phyloP scores from a whole-genome alignment of 305 asterid genomes.

The Rubia peregrina region DNA sequence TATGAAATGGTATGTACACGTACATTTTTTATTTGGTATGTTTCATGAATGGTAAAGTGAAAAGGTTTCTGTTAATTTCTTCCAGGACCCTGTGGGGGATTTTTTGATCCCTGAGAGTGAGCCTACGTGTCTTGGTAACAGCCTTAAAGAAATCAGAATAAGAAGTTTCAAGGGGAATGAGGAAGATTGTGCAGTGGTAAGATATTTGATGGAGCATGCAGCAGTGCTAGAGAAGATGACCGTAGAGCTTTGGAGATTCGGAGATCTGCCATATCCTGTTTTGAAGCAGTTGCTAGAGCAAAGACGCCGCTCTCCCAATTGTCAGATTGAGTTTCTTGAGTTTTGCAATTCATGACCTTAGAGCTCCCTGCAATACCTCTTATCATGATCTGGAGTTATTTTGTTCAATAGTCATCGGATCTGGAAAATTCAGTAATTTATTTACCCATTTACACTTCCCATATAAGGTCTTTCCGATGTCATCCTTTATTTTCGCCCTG shows the following conservation, averaged over 20 bases:
- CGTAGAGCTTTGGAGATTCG: background rate
- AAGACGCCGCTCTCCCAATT: background rate
- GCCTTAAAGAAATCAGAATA: background rate
- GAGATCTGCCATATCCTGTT: background rate
- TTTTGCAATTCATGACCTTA: no score
- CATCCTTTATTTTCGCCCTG: no score
- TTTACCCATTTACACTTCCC: no score
- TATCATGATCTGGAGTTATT: no score
- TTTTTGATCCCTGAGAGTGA: background rate
- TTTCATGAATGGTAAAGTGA: no score
- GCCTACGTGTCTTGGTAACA: background rate
- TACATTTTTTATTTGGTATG: no score
- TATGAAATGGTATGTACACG: background rate
- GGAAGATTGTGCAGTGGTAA: background rate
- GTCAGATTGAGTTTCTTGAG: conserved; percentile 3
- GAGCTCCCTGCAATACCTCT: no score
- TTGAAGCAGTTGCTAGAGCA: background rate
- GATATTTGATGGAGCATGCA: background rate
- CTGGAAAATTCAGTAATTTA: no score
- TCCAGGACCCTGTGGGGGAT: background rate
- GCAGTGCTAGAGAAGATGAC: background rate
- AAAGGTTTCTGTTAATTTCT: background rate
- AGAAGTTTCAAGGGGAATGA: background rate
- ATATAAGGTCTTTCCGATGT: no score
- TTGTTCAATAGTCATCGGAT: no score